phyloP scores from a whole-genome alignment of 805 yeast genomes.

The Teunomyces cretensis region DNA sequence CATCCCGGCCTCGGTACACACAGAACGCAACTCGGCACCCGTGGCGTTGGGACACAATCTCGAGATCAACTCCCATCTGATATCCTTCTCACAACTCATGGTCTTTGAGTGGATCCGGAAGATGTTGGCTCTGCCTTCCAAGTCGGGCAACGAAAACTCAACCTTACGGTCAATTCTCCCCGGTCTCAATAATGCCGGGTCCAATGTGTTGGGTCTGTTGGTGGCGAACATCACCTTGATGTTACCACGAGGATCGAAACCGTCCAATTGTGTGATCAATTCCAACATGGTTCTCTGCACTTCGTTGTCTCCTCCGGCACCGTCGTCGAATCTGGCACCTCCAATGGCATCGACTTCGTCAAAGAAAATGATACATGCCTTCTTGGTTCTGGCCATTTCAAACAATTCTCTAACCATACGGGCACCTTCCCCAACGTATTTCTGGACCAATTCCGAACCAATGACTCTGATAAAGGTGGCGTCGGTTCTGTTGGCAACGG shows the following conservation, averaged over 20 bases:
- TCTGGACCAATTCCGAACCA: conserved; percentile 97
- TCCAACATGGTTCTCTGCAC: conserved; percentile 99
- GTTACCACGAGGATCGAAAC: conserved; percentile 98
- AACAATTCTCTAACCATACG: conserved; percentile 98
- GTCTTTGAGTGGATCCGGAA: conserved; percentile 96
- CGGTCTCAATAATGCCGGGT: conserved; percentile 96
- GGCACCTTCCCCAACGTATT: conserved; percentile 99
- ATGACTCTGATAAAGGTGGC: conserved; percentile 98
- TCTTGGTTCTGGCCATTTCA: conserved; percentile 98
- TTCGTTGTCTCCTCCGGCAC: conserved; percentile 99
- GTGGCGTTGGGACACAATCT: conserved; percentile 97
- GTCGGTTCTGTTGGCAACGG: conserved; percentile 98
- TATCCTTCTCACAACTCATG: conserved; percentile 96
- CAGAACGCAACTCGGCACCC: conserved; percentile 98
- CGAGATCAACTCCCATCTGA: conserved; percentile 97
- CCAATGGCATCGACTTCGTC: conserved; percentile 99
- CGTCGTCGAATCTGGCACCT: conserved; percentile 99
- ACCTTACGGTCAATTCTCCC: conserved; percentile 99
- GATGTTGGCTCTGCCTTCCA: conserved; percentile 97
- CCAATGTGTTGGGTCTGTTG: conserved; percentile 95
- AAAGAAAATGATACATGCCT: conserved; percentile 96
- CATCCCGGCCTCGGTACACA: conserved; percentile 99
- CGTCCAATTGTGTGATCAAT: conserved; percentile 95
- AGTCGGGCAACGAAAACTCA: conserved; percentile 92
- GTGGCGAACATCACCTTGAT: conserved; percentile 99